A percentile compares a stretch with the other conserved stretches of the same genome.
phyloP scores from a whole-genome alignment of 805 yeast genomes.

The Scheffersomyces spartinae region DNA sequence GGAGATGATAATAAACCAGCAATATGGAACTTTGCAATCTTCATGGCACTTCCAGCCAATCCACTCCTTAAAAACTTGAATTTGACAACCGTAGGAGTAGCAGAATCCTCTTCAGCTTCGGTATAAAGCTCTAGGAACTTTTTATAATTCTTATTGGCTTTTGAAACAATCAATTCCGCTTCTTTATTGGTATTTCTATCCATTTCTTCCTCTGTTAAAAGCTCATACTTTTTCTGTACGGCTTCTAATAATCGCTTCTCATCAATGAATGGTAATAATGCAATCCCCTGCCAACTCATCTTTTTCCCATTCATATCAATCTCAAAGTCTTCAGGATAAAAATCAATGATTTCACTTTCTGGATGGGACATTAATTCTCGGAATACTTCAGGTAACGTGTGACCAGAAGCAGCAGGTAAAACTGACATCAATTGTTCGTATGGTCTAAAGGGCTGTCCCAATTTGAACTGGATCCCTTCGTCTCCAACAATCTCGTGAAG shows the following conservation, averaged over 20 bases:
- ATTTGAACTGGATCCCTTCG: slow-evolving; percentile 41
- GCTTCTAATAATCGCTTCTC: slow-evolving; percentile 59
- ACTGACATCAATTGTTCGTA: slow-evolving; percentile 93
- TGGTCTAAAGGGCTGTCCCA: slow-evolving; percentile 78
- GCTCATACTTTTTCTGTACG: slow-evolving; percentile 53
- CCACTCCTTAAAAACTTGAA: slow-evolving; percentile 44
- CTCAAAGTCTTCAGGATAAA: slow-evolving; percentile 78
- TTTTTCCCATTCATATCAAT: slow-evolving; percentile 95
- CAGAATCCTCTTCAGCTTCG: slow-evolving; percentile 12
- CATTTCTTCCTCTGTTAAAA: slow-evolving; percentile 55
- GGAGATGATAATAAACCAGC: slow-evolving; percentile 31
- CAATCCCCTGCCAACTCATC: slow-evolving; percentile 93
- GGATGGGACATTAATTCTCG: slow-evolving; percentile 71
- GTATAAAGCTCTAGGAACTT: slow-evolving; percentile 32
- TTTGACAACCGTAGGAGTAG: slow-evolving; percentile 13
- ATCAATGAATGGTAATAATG: slow-evolving; percentile 82
- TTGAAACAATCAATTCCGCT: slow-evolving; percentile 61
- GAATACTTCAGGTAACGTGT: slow-evolving; percentile 71
- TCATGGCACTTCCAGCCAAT: slow-evolving; percentile 43
- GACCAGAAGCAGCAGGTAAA: slow-evolving; percentile 87
- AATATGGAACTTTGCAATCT: slow-evolving; percentile 23
- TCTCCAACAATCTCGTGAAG: slow-evolving; percentile 33
- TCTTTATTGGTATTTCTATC: slow-evolving; percentile 59
- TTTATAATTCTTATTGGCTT: slow-evolving; percentile 40
- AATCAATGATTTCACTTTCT: slow-evolving; percentile 77